phyloP scores from a whole-genome alignment of 1,139 yeast genomes.

The Pneumocystis wakefieldiae region DNA sequence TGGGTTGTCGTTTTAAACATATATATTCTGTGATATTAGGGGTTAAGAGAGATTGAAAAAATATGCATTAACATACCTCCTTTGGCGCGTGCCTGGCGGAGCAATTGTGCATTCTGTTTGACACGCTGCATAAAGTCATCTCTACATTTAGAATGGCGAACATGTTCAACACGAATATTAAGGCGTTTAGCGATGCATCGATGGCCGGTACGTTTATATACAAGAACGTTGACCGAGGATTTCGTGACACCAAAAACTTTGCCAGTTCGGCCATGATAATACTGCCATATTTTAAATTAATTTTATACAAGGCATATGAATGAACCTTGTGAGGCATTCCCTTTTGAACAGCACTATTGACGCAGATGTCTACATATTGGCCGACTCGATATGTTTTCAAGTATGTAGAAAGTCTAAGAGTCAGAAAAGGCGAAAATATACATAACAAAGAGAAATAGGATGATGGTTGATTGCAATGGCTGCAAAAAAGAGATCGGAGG shows the following conservation, averaged over 20 bases:
- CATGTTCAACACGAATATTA: slow-evolving; percentile 96
- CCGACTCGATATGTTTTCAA: slow-evolving; percentile 96
- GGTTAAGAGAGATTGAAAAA: not conserved
- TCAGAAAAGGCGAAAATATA: not conserved
- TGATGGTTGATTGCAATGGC: not conserved
- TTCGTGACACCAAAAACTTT: slow-evolving; percentile 96
- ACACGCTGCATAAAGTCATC: slow-evolving; percentile 98
- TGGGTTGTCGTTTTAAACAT: slow-evolving; percentile 95
- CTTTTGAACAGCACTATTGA: slow-evolving; percentile 92
- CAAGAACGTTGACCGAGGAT: slow-evolving; percentile 93
- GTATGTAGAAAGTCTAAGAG: slow-evolving; percentile 65
- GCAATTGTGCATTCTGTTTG: slow-evolving; percentile 86
- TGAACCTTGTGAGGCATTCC: slow-evolving; percentile 99
- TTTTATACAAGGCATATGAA: slow-evolving; percentile 34
- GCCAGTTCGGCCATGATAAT: slow-evolving; percentile 76
- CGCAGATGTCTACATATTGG: slow-evolving; percentile 98
- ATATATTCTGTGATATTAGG: slow-evolving; percentile 40
- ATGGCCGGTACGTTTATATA: slow-evolving; percentile 97
- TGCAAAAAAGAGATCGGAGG: not conserved
- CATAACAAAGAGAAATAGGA: not conserved
- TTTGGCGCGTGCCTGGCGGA: slow-evolving; percentile 85
- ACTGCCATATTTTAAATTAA: not conserved
- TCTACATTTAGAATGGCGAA: slow-evolving; percentile 99
- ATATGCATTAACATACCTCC: slow-evolving; percentile 31
- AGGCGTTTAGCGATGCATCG: slow-evolving; percentile 98